Percentiles rank a stretch among this genome's conserved stretches.
Evolutionary conservation across 176 grass and related monocot species (phyloP).

Genomic region (Aegilops sharonensis): DNA sequence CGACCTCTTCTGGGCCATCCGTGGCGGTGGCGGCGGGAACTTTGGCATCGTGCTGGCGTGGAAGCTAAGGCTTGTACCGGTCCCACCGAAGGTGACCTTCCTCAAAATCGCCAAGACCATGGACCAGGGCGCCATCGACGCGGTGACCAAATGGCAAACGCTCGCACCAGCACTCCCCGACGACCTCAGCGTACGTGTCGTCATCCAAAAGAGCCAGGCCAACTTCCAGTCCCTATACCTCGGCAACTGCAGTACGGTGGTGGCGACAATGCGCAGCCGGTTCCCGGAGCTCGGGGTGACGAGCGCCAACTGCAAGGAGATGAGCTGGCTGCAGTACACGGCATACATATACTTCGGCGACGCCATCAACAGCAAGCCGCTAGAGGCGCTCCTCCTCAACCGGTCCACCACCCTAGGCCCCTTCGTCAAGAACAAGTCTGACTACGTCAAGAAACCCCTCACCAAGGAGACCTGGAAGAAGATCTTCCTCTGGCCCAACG

Average conservation of each 20-base stretch:
- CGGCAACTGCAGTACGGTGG: neutral
- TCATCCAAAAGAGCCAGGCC: neutral
- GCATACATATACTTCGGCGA: conserved; percentile 15
- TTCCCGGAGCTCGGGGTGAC: neutral
- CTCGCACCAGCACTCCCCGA: neutral
- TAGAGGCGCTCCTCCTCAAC: neutral
- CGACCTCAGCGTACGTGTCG: neutral
- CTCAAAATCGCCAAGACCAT: conserved; percentile 7
- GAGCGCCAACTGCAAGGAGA: neutral
- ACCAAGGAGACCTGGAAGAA: neutral
- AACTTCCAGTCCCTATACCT: conserved; percentile 7
- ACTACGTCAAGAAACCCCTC: neutral
- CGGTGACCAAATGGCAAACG: conserved; percentile 10
- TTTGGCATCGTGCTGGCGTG: conserved; percentile 44
- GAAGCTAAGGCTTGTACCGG: conserved; percentile 22
- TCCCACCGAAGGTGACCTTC: conserved; percentile 18
- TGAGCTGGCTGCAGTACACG: conserved; percentile 1
- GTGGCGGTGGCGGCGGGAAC: conserved; percentile 17
- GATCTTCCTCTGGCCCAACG: neutral
- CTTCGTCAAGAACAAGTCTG: neutral
- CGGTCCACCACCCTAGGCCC: neutral
- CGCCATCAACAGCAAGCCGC: neutral
- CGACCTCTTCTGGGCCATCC: conserved; percentile 44
- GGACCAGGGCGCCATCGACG: neutral
- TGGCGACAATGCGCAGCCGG: neutral